Evolutionary conservation across 176 grass and related monocot genomes (phyloP).

Genomic region (Aechmea fasciata): DNA sequence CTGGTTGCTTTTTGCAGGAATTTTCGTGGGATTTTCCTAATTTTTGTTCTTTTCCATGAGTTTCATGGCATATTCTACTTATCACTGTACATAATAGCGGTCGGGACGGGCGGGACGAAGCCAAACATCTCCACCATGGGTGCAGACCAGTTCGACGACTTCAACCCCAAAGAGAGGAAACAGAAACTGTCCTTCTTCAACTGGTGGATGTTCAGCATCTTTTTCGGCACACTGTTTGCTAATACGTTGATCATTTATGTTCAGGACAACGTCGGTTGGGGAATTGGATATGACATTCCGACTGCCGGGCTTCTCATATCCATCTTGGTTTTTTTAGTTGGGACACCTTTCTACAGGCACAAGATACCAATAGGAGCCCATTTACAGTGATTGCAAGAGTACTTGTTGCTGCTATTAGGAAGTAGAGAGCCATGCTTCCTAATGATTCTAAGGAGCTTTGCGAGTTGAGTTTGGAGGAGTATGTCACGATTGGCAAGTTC

Average conservation of each 20-base stretch:
- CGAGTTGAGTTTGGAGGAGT: not conserved
- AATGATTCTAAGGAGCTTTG: slow-evolving; percentile 21
- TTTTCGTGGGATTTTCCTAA: no score
- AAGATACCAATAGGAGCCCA: slow-evolving; percentile 36
- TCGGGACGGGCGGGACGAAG: slow-evolving; percentile 13
- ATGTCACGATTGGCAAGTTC: not conserved
- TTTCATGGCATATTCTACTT: slow-evolving; percentile 11
- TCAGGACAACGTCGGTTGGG: slow-evolving; percentile 66
- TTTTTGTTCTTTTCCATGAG: no score
- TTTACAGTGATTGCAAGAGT: slow-evolving; percentile 44
- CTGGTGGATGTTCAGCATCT: slow-evolving; percentile 24
- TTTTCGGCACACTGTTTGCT: slow-evolving; percentile 22
- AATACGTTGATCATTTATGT: slow-evolving; percentile 56
- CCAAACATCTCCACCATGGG: slow-evolving; percentile 23
- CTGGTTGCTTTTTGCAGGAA: no score
- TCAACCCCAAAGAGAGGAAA: not conserved
- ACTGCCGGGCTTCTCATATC: slow-evolving; percentile 38
- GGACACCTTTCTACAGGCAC: slow-evolving; percentile 37
- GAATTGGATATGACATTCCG: slow-evolving; percentile 45
- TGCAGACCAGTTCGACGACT: slow-evolving; percentile 20
- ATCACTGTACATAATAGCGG: slow-evolving; percentile 3
- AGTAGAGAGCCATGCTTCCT: slow-evolving; percentile 24
- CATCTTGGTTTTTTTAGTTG: slow-evolving; percentile 39
- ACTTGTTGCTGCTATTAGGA: slow-evolving; percentile 33
- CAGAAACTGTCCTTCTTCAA: slow-evolving; percentile 29